Base-by-base conservation (phyloP, 2,329 filamentous ascomycete species). In the Fusarium austroafricanum region DNA sequence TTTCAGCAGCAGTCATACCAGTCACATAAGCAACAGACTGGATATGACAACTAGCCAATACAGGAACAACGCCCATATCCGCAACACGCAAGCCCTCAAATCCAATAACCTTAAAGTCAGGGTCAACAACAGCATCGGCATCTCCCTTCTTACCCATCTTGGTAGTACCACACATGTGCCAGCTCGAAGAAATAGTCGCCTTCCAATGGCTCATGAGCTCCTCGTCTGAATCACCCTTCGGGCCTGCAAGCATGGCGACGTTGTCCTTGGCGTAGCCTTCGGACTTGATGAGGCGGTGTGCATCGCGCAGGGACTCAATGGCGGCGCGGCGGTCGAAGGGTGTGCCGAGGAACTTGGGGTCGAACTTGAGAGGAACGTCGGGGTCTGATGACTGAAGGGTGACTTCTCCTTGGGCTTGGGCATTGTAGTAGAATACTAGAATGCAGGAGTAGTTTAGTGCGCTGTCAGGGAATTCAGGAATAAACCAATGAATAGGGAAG, bases 141-240 rank as follows among this genome's bases (percentile, higher is more conserved):
- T 83, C 81, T 2, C 73, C 79, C 0, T 56, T 38, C 62, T 76
- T 81, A 0, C 87, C 87, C 87, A 90, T 90, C 72, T 83, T 84
- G 9, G 80, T 81, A 0, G 87, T 90, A 0, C 85, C 84, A 1
- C 80, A 85, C 83, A 83, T 87, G 73, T 85, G 86, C 83, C 82
- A 88, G 56, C 78, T 84, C 4, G 81, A 84, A 29, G 74, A 78
- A 18, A 80, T 76, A 23, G 75, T 82, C 28, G 81, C 74, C 52
- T 75, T 77, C 81, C 81, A 87, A 67, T 81, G 78, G 4, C 67
- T 75, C 10, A 82, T 72, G 14, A 90, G 77, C 58, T 89, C 86
- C 50, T 86, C 85, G 28, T 89, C 86, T 0, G 80, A 81, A 1
- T 82, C 80, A 14, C 81, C 81, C 15, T 78, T 70, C 0, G 87